Evolutionary conservation across 257 asterid genomes (phyloP).

Genomic region (Scutellaria baicalensis): DNA sequence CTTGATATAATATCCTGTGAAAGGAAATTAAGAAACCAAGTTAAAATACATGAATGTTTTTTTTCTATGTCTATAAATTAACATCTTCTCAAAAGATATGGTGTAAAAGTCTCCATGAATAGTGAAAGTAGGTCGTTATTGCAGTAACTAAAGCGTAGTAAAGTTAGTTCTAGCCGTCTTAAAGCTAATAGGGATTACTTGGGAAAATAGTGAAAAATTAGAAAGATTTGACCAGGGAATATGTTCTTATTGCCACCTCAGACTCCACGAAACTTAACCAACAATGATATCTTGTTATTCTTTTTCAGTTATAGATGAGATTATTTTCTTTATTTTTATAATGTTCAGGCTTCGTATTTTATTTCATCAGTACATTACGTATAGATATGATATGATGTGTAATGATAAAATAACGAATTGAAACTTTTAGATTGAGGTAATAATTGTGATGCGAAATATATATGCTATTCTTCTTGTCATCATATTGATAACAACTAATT

Average conservation of each 20-base stretch:
- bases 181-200: slow-evolving; percentile 2
- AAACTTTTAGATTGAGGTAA: not conserved
- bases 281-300: too few species aligned
- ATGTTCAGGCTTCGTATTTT: not conserved
- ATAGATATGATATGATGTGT: not conserved
- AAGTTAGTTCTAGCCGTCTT: slow-evolving; percentile 3
- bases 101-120: not conserved
- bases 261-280: slow-evolving; percentile 20
- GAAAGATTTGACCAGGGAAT: slow-evolving; percentile 26
- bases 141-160: not conserved
- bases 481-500: not conserved
- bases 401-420: not conserved
- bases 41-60: not conserved
- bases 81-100: not conserved
- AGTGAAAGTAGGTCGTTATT: not conserved
- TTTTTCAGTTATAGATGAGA: too few species aligned
- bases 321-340: too few species aligned
- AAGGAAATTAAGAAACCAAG: not conserved
- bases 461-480: slow-evolving; percentile 6
- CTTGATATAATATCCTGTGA: not conserved
- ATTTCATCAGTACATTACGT: not conserved
- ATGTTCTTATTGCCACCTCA: slow-evolving; percentile 19
- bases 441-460: slow-evolving; percentile 6
- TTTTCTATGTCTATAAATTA: not conserved
- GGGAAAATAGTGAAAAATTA: not conserved